Conservation (phyloP, 2,329 filamentous ascomycete genomes). For the Talaromyces sp. region DNA sequence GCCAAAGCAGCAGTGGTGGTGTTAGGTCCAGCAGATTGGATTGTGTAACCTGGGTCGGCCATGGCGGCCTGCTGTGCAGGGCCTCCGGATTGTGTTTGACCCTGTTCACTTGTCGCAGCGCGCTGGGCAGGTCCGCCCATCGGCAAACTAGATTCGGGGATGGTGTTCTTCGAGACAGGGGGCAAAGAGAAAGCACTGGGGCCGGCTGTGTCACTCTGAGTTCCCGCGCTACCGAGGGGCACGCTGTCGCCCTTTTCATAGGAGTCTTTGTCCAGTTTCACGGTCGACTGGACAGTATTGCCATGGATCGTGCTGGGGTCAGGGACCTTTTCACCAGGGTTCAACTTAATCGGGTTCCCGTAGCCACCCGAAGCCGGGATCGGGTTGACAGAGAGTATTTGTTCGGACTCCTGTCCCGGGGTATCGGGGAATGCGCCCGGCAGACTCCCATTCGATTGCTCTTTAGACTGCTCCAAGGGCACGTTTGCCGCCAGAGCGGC, state of each 20-base stretch:
- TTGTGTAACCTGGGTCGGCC: conserved; percentile 57
- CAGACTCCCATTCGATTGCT: conserved; percentile 48
- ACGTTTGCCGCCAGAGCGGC: conserved; percentile 59
- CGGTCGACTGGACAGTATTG: conserved; percentile 70
- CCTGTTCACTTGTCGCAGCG: conserved; percentile 22
- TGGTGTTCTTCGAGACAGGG: conserved; percentile 64
- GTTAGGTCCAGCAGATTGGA: conserved; percentile 53
- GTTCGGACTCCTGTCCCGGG: conserved; percentile 56
- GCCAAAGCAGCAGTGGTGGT: conserved; percentile 52
- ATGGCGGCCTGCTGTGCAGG: conserved; percentile 26
- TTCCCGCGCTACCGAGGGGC: conserved; percentile 48
- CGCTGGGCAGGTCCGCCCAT: conserved; percentile 54
- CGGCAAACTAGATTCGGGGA: conserved; percentile 81
- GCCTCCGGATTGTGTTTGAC: conserved; percentile 12
- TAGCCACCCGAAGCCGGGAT: conserved; percentile 60
- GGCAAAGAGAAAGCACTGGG: conserved; percentile 55
- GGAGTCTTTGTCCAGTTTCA: conserved; percentile 74
- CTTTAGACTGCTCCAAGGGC: conserved; percentile 62
- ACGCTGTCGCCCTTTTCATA: conserved; percentile 74
- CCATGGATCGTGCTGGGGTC: conserved; percentile 63
- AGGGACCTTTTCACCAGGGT: conserved; percentile 80
- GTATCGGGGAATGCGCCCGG: conserved; percentile 76
- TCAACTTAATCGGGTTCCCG: conserved; percentile 78
- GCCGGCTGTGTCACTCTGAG: conserved; percentile 39
- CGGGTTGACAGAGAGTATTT: conserved; percentile 54